Evolutionary conservation across 177 flowering plant genomes (phyloP).

Genomic region (Vitis hybrid): DNA sequence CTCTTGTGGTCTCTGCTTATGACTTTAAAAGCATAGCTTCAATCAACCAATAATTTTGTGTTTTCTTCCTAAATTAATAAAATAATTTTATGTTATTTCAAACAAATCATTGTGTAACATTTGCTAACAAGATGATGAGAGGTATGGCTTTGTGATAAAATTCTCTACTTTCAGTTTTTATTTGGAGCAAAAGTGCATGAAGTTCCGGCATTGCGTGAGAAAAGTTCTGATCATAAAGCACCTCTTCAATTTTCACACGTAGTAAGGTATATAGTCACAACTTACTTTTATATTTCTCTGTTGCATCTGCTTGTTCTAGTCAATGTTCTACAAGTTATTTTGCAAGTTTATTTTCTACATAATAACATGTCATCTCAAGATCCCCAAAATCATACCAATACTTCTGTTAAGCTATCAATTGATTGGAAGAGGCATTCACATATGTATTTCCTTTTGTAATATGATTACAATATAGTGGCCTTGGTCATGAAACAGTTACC

Average conservation of each 20-base stretch:
- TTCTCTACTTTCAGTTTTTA: constrained; percentile 34
- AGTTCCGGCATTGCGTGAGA: constrained; percentile 47
- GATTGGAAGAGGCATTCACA: no score
- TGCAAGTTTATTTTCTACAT: no score
- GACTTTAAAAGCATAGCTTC: no score
- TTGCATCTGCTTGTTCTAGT: not conserved
- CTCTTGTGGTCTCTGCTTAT: not conserved
- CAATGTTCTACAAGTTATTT: not conserved
- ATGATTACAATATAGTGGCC: no score
- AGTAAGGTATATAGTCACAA: constrained; percentile 32
- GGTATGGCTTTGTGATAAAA: not conserved
- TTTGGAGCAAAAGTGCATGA: constrained; percentile 61
- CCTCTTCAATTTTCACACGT: constrained; percentile 57
- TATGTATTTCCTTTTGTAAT: no score
- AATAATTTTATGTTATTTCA: not conserved
- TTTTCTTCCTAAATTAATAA: not conserved
- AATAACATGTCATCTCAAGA: no score
- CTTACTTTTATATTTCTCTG: not conserved
- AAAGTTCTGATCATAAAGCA: constrained; percentile 25
- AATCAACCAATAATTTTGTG: no score
- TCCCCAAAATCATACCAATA: no score
- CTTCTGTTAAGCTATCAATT: no score
- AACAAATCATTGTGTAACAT: not conserved
- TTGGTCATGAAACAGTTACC: no score
- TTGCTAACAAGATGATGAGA: not conserved